These are phyloP conservation scores for Fusarium sp. DNA, from an alignment of 2,329 filamentous ascomycete species.

Conservation along the genomic window DNA sequence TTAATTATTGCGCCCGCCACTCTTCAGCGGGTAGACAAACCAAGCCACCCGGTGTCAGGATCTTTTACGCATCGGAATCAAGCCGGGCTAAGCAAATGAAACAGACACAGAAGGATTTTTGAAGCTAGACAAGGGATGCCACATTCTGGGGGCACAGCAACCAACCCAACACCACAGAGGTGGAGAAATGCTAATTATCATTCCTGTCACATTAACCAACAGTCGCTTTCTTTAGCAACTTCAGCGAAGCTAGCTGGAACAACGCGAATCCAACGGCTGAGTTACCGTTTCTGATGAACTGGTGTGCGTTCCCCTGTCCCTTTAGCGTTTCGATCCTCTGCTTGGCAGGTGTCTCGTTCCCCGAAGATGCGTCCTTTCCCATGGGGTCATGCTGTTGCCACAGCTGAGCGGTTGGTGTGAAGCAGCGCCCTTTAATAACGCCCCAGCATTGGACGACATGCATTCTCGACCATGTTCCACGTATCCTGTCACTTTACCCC, in stretches of 20 bases:
- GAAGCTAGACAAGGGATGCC: background rate
- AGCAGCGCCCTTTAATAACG: background rate
- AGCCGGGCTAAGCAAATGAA: slow-evolving; percentile 1
- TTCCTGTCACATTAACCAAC: background rate
- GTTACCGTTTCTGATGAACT: background rate
- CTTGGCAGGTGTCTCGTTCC: slow-evolving; percentile 2
- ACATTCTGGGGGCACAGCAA: background rate
- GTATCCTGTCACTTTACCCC: slow-evolving; percentile 8
- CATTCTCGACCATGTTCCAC: background rate
- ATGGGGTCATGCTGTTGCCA: background rate
- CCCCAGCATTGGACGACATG: background rate
- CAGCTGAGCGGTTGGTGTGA: background rate
- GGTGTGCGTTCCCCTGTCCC: slow-evolving; percentile 14
- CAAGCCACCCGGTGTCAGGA: slow-evolving; percentile 13
- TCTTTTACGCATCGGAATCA: background rate
- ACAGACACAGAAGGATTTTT: background rate
- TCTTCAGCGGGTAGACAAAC: slow-evolving; percentile 3
- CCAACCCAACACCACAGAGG: background rate
- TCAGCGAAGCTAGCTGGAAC: background rate
- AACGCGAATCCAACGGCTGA: background rate
- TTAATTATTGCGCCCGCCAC: background rate
- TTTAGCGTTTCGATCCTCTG: slow-evolving; percentile 13
- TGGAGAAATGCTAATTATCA: slow-evolving; percentile 1
- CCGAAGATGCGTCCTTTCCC: background rate
- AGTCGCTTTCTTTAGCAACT: background rate